These are phyloP conservation scores for Botrytis fabae DNA, from an alignment of 2,329 filamentous ascomycete species.

Conservation along the genomic window DNA sequence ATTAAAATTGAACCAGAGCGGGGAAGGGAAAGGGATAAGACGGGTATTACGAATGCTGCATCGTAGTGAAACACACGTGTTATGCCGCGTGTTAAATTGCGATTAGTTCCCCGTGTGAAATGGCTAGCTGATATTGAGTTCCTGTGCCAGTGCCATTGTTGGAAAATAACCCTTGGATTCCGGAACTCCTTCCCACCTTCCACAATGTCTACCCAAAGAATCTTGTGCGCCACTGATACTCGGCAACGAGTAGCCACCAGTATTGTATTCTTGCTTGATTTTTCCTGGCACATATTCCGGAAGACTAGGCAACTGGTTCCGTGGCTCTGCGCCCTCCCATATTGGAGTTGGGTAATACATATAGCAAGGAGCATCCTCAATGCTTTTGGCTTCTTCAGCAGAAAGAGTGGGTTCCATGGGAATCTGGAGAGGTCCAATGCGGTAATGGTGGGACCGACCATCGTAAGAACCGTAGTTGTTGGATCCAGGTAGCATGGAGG, in stretches of 20 bases:
- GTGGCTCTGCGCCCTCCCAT: slow-evolving; percentile 36
- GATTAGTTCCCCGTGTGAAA: not conserved
- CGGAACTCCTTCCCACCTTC: slow-evolving; percentile 39
- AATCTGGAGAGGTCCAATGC: slow-evolving; percentile 35
- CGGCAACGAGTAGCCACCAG: slow-evolving; percentile 33
- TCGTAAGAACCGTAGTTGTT: slow-evolving; percentile 37
- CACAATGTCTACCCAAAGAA: slow-evolving; percentile 35
- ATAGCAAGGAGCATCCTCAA: slow-evolving; percentile 37
- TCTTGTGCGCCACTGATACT: slow-evolving; percentile 34
- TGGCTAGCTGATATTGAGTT: slow-evolving; percentile 37
- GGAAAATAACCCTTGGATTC: slow-evolving; percentile 40
- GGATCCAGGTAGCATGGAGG: slow-evolving; percentile 35
- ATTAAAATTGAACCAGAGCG: not conserved
- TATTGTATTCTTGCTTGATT: slow-evolving; percentile 37
- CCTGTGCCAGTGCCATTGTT: slow-evolving; percentile 35
- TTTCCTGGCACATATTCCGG: slow-evolving; percentile 33
- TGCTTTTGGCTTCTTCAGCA: slow-evolving; percentile 38
- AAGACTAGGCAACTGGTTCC: slow-evolving; percentile 35
- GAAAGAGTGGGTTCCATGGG: slow-evolving; percentile 39
- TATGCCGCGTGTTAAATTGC: not conserved
- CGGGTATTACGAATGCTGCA: not conserved
- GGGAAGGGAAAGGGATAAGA: not conserved
- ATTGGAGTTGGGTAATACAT: slow-evolving; percentile 40
- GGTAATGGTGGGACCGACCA: slow-evolving; percentile 36
- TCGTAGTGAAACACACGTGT: not conserved